Percentiles rank a stretch among this genome's conserved stretches.
These are phyloP conservation scores for Elaeis oleifera DNA, from an alignment of 202 grass and related monocot species.

Conservation along the genomic window DNA sequence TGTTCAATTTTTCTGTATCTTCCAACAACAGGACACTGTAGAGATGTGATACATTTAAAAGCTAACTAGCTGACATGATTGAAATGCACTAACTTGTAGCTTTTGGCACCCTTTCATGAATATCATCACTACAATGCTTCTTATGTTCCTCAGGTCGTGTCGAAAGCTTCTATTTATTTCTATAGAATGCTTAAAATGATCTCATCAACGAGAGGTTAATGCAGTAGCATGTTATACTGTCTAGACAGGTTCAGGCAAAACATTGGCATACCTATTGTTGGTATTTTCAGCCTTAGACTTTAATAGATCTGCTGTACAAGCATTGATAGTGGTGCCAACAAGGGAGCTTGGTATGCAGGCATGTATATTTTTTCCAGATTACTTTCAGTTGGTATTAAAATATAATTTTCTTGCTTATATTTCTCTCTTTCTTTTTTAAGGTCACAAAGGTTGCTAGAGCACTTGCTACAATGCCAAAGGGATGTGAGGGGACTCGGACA, in stretches of 20 bases:
- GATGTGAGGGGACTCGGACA: constrained; percentile 24
- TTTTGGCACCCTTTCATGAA: too few relatives aligned
- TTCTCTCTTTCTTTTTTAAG: constrained; percentile 22
- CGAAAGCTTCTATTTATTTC: not conserved
- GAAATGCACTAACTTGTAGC: not conserved
- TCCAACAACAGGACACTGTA: not conserved
- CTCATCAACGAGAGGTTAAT: not conserved
- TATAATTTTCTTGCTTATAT: not conserved
- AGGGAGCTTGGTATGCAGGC: constrained; percentile 98
- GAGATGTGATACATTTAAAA: not conserved
- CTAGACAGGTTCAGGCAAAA: constrained; percentile 97
- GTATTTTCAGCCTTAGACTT: constrained; percentile 69
- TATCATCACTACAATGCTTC: too few relatives aligned
- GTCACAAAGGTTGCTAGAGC: constrained; percentile 82
- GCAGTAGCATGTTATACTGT: constrained; percentile 4
- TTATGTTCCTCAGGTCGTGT: too few relatives aligned
- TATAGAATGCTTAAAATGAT: not conserved
- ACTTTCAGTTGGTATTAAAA: not conserved
- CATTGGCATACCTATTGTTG: constrained; percentile 66
- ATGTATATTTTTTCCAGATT: constrained; percentile 12
- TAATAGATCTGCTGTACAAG: constrained; percentile 68
- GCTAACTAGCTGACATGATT: too few relatives aligned
- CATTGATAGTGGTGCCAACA: constrained; percentile 68
- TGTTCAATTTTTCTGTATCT: not conserved
- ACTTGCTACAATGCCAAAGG: constrained; percentile 39